Percentiles rank a stretch among this genome's conserved stretches.
phyloP scores from a whole-genome alignment of 2,329 filamentous ascomycete species.

The Colletotrichum abscissum region DNA sequence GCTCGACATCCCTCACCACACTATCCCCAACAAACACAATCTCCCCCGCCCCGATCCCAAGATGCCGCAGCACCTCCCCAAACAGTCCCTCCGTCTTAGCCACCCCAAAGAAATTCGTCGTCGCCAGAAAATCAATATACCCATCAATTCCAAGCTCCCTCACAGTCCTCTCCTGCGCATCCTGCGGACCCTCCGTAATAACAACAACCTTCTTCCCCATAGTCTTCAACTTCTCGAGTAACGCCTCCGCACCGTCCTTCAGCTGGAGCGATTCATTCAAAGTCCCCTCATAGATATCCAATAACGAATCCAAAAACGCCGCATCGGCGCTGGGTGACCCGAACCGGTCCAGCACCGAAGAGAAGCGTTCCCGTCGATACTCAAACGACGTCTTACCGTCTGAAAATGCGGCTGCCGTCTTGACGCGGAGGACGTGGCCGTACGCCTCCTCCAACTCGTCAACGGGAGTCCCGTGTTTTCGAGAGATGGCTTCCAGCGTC shows the following conservation, averaged over 20 bases:
- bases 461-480: constrained; percentile 29
- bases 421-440: constrained; percentile 44
- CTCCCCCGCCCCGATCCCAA: constrained; percentile 38
- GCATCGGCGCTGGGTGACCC: constrained; percentile 29
- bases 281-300: constrained; percentile 44
- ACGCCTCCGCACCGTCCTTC: constrained; percentile 49
- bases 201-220: constrained; percentile 53
- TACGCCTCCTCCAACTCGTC: constrained; percentile 43
- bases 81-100: constrained; percentile 44
- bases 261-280: constrained; percentile 44
- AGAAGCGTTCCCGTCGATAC: constrained; percentile 54
- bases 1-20: constrained; percentile 43
- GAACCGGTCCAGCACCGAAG: constrained; percentile 44
- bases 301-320: constrained; percentile 38
- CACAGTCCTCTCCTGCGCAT: constrained; percentile 58
- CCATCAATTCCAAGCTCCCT: constrained; percentile 42
- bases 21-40: constrained; percentile 45
- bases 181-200: constrained; percentile 59
- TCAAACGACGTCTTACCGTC: constrained; percentile 56
- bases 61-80: constrained; percentile 37
- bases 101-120: constrained; percentile 43
- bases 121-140: constrained; percentile 45
- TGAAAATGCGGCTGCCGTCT: constrained; percentile 53
- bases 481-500: constrained; percentile 46
- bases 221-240: constrained; percentile 47